These are phyloP conservation scores for Mycena albidolilacea DNA, from an alignment of 768 basidiomycete genomes.

Conservation along the genomic window DNA sequence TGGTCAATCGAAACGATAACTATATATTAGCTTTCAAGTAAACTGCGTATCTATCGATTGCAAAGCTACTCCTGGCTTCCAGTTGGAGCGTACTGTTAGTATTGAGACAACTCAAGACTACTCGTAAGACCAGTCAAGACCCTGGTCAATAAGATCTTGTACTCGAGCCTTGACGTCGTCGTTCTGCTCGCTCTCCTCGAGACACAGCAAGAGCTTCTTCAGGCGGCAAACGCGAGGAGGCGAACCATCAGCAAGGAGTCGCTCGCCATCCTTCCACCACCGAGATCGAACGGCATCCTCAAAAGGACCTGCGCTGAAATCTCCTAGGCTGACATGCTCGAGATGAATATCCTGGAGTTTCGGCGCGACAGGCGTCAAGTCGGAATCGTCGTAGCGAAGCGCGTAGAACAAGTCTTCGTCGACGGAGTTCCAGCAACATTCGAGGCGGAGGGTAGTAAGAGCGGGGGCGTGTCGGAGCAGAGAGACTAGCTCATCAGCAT, in stretches of 20 bases:
- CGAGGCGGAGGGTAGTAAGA: neutral
- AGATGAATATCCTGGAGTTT: neutral
- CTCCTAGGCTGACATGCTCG: neutral
- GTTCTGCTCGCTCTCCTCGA: too few relatives aligned
- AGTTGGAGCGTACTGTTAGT: too few relatives aligned
- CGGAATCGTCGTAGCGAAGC: slow-evolving; percentile 3
- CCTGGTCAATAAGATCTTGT: neutral
- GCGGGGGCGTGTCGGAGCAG: slow-evolving; percentile 7
- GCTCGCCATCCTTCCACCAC: slow-evolving; percentile 13
- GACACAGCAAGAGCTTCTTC: neutral
- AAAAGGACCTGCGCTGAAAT: neutral
- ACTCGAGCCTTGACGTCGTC: slow-evolving; percentile 1
- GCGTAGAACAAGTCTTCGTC: slow-evolving; percentile 1
- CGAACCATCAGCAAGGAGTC: neutral
- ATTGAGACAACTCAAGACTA: too few relatives aligned
- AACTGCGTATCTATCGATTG: too few relatives aligned
- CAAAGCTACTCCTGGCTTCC: too few relatives aligned
- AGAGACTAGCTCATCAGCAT: neutral
- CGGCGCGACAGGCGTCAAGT: slow-evolving; percentile 6
- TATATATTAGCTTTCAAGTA: too few relatives aligned
- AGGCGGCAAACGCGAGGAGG: slow-evolving; percentile 1
- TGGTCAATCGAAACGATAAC: too few relatives aligned
- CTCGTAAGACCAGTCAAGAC: neutral
- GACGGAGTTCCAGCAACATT: neutral
- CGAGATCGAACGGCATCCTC: slow-evolving; percentile 18